These are phyloP conservation scores for Trichoderma harzianum DNA, from an alignment of 2,329 filamentous ascomycete species.

Conservation along the genomic window DNA sequence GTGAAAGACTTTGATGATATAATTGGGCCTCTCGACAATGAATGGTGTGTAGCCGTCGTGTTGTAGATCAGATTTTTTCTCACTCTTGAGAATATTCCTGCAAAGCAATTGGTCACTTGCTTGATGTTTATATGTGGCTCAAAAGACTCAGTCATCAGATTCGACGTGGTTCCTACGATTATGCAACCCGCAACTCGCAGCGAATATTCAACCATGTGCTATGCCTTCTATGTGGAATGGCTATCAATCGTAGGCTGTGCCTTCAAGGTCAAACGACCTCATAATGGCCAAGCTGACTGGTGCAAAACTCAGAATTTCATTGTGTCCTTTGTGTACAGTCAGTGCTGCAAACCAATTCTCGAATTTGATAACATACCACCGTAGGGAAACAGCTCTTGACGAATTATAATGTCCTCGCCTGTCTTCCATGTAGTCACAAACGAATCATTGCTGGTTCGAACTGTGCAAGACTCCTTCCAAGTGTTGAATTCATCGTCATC, in stretches of 20 bases:
- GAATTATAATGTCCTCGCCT: constrained; percentile 46
- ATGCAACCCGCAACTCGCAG: background rate
- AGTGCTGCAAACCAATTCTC: background rate
- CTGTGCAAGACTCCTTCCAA: constrained; percentile 46
- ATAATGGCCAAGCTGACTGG: constrained; percentile 62
- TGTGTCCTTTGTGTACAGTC: constrained; percentile 54
- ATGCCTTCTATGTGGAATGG: background rate
- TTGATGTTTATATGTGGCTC: no score
- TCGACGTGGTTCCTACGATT: background rate
- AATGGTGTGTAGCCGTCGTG: background rate
- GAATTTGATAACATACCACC: constrained; percentile 45
- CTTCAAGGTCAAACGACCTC: constrained; percentile 56
- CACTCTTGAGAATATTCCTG: background rate
- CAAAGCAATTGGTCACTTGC: background rate
- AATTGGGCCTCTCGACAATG: background rate
- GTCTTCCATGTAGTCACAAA: constrained; percentile 47
- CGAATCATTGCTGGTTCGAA: constrained; percentile 42
- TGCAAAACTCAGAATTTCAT: constrained; percentile 63
- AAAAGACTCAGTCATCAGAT: background rate
- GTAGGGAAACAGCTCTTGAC: constrained; percentile 52
- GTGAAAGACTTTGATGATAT: background rate
- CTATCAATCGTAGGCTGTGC: constrained; percentile 28
- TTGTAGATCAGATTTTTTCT: background rate
- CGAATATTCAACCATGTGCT: background rate
- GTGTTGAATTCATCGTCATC: constrained; percentile 38